Conservation (phyloP, 1,139 yeast genomes). For the Diutina neorugosa region DNA sequence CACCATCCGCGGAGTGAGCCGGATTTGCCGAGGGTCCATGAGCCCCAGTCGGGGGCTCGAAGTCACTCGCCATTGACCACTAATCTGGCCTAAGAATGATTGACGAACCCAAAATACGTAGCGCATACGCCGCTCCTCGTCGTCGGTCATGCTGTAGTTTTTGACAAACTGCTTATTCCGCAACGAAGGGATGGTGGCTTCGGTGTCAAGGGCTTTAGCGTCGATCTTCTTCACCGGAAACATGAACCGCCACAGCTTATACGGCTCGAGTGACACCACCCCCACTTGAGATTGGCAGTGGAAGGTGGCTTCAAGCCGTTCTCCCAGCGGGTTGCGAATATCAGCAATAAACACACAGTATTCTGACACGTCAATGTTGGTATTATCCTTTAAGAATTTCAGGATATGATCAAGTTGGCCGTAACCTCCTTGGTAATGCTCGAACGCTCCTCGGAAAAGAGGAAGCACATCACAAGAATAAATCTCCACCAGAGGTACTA, state of each 20-base stretch:
- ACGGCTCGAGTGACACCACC: conserved; percentile 22
- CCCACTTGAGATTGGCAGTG: neutral
- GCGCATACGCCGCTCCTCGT: conserved; percentile 37
- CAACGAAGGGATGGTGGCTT: conserved; percentile 57
- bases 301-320: conserved; percentile 14
- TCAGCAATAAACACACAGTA: conserved; percentile 59
- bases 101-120: conserved; percentile 77
- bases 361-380: conserved; percentile 25
- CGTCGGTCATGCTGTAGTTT: conserved; percentile 45
- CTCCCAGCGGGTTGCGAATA: conserved; percentile 58
- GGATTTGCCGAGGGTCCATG: conserved; percentile 53
- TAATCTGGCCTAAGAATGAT: conserved; percentile 41
- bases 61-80: conserved; percentile 48
- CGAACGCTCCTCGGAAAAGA: conserved; percentile 13
- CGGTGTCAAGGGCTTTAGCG: conserved; percentile 27
- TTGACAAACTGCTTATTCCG: conserved; percentile 62
- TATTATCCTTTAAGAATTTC: conserved; percentile 12
- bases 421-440: conserved; percentile 8
- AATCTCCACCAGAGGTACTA: conserved; percentile 59
- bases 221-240: conserved; percentile 55
- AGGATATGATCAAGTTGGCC: conserved; percentile 11
- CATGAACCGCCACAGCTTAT: conserved; percentile 47
- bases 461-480: conserved; percentile 67
- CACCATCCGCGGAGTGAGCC: conserved; percentile 45
- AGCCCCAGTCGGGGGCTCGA: conserved; percentile 32